These are phyloP conservation scores for Pichia kudriavzevii DNA, from an alignment of 1,139 yeast genomes.

Conservation along the genomic window DNA sequence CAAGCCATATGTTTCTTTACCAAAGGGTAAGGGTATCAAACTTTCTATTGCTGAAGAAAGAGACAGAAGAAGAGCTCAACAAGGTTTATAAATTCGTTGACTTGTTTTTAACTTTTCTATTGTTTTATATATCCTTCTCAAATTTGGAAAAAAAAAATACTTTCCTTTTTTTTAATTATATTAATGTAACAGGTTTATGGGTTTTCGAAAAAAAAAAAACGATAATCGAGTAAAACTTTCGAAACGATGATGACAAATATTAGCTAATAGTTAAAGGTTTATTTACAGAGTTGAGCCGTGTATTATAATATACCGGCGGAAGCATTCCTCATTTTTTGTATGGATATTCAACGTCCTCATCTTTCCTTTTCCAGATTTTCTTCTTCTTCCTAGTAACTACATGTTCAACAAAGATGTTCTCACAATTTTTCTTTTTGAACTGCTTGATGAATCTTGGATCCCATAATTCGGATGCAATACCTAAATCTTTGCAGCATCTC, in stretches of 20 bases:
- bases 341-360: slow-evolving; percentile 73
- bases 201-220: slow-evolving; percentile 3
- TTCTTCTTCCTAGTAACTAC: slow-evolving; percentile 73
- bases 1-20: slow-evolving; percentile 94
- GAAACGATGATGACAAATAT: not conserved
- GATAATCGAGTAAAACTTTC: not conserved
- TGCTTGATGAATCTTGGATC: slow-evolving; percentile 82
- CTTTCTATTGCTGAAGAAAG: slow-evolving; percentile 98
- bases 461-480: slow-evolving; percentile 96
- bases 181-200: slow-evolving; percentile 7
- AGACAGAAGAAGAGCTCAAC: slow-evolving; percentile 94
- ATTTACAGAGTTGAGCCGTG: slow-evolving; percentile 4
- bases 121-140: slow-evolving; percentile 6
- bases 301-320: too few species aligned
- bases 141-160: slow-evolving; percentile 5
- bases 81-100: slow-evolving; percentile 29
- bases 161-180: slow-evolving; percentile 10
- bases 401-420: slow-evolving; percentile 82
- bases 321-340: slow-evolving; percentile 37
- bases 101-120: slow-evolving; percentile 4
- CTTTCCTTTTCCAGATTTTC: slow-evolving; percentile 87
- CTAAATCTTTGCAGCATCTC: slow-evolving; percentile 96
- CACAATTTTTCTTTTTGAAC: slow-evolving; percentile 72
- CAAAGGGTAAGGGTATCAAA: slow-evolving; percentile 99
- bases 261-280: not conserved